phyloP scores from a whole-genome alignment of 2,329 filamentous ascomycete genomes.

The Hymenoscyphus albidus region DNA sequence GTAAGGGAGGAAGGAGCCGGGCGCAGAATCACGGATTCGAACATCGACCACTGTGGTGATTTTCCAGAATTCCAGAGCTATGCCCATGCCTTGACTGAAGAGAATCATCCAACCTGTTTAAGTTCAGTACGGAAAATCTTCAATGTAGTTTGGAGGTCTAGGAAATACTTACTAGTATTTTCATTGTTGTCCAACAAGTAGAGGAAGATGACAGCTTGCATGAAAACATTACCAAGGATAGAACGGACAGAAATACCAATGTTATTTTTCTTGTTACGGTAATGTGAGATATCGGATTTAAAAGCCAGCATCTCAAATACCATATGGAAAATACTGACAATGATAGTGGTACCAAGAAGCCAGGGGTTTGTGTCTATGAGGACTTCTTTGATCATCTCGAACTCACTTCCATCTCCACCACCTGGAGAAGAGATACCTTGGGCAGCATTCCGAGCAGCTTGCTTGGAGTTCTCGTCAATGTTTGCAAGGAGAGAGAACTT shows the following conservation, averaged over 20 bases:
- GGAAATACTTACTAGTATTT: conserved; percentile 59
- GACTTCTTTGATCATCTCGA: conserved; percentile 96
- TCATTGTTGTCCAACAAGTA: conserved; percentile 97
- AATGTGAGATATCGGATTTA: conserved; percentile 95
- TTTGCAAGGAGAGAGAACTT: conserved; percentile 83
- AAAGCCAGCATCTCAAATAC: conserved; percentile 95
- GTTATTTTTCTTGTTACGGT: conserved; percentile 99
- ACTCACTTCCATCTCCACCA: conserved; percentile 84
- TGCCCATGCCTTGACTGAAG: conserved; percentile 69
- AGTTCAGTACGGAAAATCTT: conserved; percentile 5
- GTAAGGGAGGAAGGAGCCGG: conserved; percentile 73
- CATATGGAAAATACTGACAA: conserved; percentile 88
- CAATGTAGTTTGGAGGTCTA: not conserved
- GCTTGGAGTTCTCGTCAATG: conserved; percentile 83
- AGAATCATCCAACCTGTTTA: conserved; percentile 83
- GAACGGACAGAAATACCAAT: conserved; percentile 94
- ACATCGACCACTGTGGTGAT: conserved; percentile 94
- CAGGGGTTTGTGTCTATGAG: conserved; percentile 92
- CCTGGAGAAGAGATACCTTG: conserved; percentile 52
- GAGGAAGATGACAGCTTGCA: conserved; percentile 93
- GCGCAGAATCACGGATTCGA: conserved; percentile 61
- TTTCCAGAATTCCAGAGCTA: conserved; percentile 82
- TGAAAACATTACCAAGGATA: conserved; percentile 95
- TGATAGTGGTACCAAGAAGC: conserved; percentile 75
- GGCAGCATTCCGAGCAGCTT: conserved; percentile 74